These are phyloP conservation scores for Plantago coronopus DNA, from an alignment of 305 asterid genomes.

Conservation along the genomic window DNA sequence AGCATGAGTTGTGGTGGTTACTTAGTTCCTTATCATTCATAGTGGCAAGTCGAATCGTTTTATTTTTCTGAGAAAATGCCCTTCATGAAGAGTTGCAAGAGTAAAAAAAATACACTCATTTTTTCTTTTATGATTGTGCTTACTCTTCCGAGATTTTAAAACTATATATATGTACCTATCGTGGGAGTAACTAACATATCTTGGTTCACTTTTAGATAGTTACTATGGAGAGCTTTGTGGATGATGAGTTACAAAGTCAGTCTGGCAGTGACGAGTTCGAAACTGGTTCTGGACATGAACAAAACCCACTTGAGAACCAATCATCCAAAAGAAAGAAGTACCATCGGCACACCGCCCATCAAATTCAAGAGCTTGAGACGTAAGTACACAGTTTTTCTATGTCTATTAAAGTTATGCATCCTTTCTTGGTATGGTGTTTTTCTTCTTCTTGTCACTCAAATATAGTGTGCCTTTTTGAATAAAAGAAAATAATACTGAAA, in stretches of 20 bases:
- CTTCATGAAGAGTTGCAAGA: neutral
- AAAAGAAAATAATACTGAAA: too few species aligned
- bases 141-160: neutral
- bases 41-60: slow-evolving; percentile 3
- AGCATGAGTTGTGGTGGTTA: too few species aligned
- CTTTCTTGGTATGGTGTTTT: too few species aligned
- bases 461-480: neutral
- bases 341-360: slow-evolving; percentile 55
- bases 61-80: neutral
- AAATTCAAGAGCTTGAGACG: slow-evolving; percentile 77
- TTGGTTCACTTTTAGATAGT: slow-evolving; percentile 31
- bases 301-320: slow-evolving; percentile 32
- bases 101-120: slow-evolving; percentile 11
- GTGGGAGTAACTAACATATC: neutral
- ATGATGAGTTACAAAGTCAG: slow-evolving; percentile 47
- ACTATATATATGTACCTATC: neutral
- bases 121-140: neutral
- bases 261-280: slow-evolving; percentile 62
- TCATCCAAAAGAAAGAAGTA: slow-evolving; percentile 46
- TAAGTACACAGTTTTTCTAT: slow-evolving; percentile 18
- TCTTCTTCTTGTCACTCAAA: neutral
- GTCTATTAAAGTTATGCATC: neutral
- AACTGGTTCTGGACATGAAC: slow-evolving; percentile 56
- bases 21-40: neutral
- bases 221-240: slow-evolving; percentile 60